These are phyloP conservation scores for Xenoacremonium recifei DNA, from an alignment of 2,329 filamentous ascomycete species.

Conservation along the genomic window DNA sequence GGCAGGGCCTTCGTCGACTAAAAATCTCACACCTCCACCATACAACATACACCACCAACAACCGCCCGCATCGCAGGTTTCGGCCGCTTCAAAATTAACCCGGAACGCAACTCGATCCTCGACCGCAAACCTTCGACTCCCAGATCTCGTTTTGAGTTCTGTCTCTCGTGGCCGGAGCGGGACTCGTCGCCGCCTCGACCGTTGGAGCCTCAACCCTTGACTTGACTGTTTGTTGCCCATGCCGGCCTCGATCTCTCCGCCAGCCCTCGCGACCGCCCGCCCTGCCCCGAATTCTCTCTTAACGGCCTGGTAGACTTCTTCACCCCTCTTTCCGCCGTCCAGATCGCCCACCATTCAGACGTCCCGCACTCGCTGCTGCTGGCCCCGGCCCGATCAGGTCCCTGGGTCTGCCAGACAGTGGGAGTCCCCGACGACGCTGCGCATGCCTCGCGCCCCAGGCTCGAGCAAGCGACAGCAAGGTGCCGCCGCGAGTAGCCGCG, in stretches of 20 bases:
- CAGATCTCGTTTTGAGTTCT: no score
- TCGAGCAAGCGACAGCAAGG: conserved; percentile 62
- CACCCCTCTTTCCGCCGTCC: conserved; percentile 13
- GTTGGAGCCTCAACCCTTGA: no score
- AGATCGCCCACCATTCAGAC: conserved; percentile 8
- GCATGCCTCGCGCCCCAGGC: conserved; percentile 62
- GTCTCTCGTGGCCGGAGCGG: conserved; percentile 9
- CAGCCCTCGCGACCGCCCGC: conserved; percentile 21
- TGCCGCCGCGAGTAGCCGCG: conserved; percentile 63
- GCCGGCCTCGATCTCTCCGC: conserved; percentile 20
- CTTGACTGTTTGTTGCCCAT: no score
- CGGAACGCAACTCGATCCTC: no score
- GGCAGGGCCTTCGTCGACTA: conserved; percentile 16
- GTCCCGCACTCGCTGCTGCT: conserved; percentile 31
- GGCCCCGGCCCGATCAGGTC: conserved; percentile 35
- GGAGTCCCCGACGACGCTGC: conserved; percentile 33
- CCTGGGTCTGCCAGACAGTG: conserved; percentile 35
- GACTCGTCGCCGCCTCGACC: conserved; percentile 15
- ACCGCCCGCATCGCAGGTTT: conserved; percentile 10
- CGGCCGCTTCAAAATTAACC: no score
- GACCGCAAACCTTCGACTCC: no score
- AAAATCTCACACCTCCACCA: conserved; percentile 27
- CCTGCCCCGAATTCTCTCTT: conserved; percentile 12
- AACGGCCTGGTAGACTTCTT: conserved; percentile 10
- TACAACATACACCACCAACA: conserved; percentile 17